Evolutionary conservation across 305 asterid species (phyloP).

Genomic region (Fraxinus nigra): DNA sequence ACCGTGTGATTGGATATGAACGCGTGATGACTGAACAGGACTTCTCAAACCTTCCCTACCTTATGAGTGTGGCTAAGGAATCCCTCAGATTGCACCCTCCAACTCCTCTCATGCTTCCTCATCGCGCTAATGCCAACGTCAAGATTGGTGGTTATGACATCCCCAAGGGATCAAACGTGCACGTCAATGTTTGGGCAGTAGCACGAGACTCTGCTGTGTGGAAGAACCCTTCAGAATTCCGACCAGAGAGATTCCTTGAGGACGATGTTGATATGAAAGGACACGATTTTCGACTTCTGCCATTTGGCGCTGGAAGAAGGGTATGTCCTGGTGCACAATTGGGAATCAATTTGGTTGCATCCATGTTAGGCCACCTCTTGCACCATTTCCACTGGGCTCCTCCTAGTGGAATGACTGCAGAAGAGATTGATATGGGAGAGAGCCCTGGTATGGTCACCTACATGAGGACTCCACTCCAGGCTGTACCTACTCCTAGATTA

Average conservation of each 20-base stretch:
- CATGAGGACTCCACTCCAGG: conserved; percentile 63
- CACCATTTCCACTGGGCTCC: conserved; percentile 65
- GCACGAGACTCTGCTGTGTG: conserved; percentile 62
- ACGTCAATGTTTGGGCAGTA: conserved; percentile 72
- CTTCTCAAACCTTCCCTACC: conserved; percentile 60
- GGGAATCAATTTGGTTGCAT: conserved; percentile 56
- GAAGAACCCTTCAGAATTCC: conserved; percentile 48
- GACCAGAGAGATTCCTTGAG: conserved; percentile 63
- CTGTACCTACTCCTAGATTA: conserved; percentile 49
- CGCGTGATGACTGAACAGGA: conserved; percentile 55
- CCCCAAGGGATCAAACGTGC: conserved; percentile 63
- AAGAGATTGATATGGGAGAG: conserved; percentile 58
- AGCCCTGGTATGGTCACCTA: conserved; percentile 59
- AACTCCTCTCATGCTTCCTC: conserved; percentile 71
- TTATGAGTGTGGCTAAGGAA: conserved; percentile 54
- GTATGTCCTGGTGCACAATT: conserved; percentile 69
- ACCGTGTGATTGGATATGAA: conserved; percentile 47
- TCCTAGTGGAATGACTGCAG: conserved; percentile 34
- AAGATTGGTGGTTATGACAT: conserved; percentile 62
- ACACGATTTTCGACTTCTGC: conserved; percentile 57
- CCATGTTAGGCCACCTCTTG: conserved; percentile 65
- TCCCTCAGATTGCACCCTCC: conserved; percentile 64
- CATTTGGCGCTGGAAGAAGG: conserved; percentile 66
- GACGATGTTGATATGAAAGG: conserved; percentile 72
- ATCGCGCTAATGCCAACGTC: conserved; percentile 54